These are phyloP conservation scores for Magnolia sinica DNA, from an alignment of 164 flowering plant genomes.

Conservation along the genomic window DNA sequence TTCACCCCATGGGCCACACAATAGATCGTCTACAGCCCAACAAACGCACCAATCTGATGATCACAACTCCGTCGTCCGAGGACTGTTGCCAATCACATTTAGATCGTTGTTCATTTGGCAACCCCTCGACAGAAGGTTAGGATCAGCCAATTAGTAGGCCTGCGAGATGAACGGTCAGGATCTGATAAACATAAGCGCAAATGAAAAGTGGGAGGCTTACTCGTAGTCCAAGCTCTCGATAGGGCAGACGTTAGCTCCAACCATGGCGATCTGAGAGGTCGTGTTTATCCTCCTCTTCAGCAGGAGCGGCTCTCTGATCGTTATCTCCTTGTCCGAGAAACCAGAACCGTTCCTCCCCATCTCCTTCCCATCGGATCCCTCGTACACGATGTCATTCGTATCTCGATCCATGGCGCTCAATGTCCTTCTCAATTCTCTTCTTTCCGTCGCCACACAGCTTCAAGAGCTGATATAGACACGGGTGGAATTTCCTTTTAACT, in stretches of 20 bases:
- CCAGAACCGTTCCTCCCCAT: conserved; percentile 28
- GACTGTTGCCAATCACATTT: too few relatives aligned
- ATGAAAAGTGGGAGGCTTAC: conserved; percentile 31
- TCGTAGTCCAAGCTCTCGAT: conserved; percentile 85
- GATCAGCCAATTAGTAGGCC: too few relatives aligned
- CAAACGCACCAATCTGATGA: too few relatives aligned
- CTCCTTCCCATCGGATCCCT: conserved; percentile 18
- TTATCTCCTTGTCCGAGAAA: conserved; percentile 16
- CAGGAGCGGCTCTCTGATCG: conserved; percentile 44
- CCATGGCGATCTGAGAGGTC: conserved; percentile 75
- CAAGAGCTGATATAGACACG: too few relatives aligned
- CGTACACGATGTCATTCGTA: conserved; percentile 31
- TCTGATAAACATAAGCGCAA: not conserved
- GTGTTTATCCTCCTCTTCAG: conserved; percentile 43
- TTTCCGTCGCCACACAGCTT: not conserved
- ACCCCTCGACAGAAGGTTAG: too few relatives aligned
- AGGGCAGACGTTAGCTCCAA: conserved; percentile 65
- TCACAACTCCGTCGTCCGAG: too few relatives aligned
- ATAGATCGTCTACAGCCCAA: too few relatives aligned
- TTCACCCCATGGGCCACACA: too few relatives aligned
- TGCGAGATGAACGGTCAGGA: too few relatives aligned
- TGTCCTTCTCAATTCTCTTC: not conserved
- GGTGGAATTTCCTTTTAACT: too few relatives aligned
- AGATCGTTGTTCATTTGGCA: too few relatives aligned
- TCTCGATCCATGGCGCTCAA: conserved; percentile 24